These are phyloP conservation scores for Amanita rubescens DNA, from an alignment of 768 basidiomycete species.

Conservation along the genomic window DNA sequence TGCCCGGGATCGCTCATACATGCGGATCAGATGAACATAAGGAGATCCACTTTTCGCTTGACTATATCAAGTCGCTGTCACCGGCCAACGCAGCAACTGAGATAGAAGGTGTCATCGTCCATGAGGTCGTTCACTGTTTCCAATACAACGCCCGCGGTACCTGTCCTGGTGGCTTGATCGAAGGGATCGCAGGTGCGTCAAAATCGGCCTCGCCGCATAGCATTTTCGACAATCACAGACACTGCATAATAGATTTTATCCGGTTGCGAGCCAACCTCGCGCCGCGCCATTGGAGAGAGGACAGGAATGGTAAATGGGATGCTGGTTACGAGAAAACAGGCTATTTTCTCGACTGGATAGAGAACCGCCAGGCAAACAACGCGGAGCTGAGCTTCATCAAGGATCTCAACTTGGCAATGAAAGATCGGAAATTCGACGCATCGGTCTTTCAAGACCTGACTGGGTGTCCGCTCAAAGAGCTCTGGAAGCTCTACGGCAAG, in stretches of 20 bases:
- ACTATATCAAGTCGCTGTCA: slow-evolving; percentile 40
- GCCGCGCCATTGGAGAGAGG: slow-evolving; percentile 66
- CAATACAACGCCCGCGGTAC: slow-evolving; percentile 57
- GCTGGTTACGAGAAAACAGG: slow-evolving; percentile 69
- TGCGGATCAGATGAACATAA: slow-evolving; percentile 48
- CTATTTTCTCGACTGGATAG: slow-evolving; percentile 68
- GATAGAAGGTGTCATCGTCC: slow-evolving; percentile 62
- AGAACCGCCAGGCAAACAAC: slow-evolving; percentile 29
- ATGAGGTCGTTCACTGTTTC: slow-evolving; percentile 76
- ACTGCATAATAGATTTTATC: slow-evolving; percentile 54
- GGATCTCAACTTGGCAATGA: slow-evolving; percentile 50
- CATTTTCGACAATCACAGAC: neutral
- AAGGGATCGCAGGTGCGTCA: slow-evolving; percentile 66
- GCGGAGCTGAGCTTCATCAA: slow-evolving; percentile 43
- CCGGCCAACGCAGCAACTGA: slow-evolving; percentile 43
- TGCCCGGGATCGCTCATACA: slow-evolving; percentile 69
- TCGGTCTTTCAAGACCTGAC: slow-evolving; percentile 45
- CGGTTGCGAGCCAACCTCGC: slow-evolving; percentile 48
- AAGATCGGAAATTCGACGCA: slow-evolving; percentile 40
- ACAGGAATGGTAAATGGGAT: slow-evolving; percentile 53
- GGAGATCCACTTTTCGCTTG: slow-evolving; percentile 67
- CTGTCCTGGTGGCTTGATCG: slow-evolving; percentile 65
- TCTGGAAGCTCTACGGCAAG: slow-evolving; percentile 48
- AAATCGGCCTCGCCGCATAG: neutral
- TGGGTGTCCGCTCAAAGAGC: slow-evolving; percentile 41